phyloP scores from a whole-genome alignment of 352 stramenopile species.

The Phytopythium sindhum region DNA sequence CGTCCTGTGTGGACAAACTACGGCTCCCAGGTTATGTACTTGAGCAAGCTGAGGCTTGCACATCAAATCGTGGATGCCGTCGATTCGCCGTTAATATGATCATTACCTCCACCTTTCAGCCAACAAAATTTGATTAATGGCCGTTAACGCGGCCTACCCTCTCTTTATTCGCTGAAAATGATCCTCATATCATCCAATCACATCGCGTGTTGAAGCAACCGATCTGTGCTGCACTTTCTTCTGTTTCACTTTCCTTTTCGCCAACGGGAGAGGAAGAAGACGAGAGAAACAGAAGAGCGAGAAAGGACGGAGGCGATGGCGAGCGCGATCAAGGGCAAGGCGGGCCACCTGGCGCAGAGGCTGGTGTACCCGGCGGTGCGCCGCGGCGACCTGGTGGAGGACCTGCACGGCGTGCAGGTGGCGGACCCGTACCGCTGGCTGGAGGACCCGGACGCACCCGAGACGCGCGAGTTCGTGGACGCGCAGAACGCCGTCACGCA shows the following conservation, averaged over 20 bases:
- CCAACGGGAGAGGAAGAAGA: neutral
- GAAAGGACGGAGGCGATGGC: slow-evolving; percentile 14
- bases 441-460: slow-evolving; percentile 72
- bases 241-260: neutral
- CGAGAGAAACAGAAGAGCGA: neutral
- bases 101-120: neutral
- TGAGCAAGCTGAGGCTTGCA: neutral
- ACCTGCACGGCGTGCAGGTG: slow-evolving; percentile 54
- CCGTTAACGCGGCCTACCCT: no score
- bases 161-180: neutral
- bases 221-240: neutral
- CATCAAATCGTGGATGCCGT: neutral
- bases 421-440: slow-evolving; percentile 74
- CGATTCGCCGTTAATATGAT: neutral
- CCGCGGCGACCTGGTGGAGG: slow-evolving; percentile 44
- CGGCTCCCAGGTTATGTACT: no score
- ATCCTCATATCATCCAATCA: neutral
- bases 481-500: slow-evolving; percentile 72
- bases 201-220: neutral
- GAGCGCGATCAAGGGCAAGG: slow-evolving; percentile 22
- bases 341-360: slow-evolving; percentile 22
- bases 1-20: slow-evolving; percentile 73
- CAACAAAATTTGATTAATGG: neutral
- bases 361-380: slow-evolving; percentile 51
- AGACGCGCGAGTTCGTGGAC: slow-evolving; percentile 80